phyloP scores from a whole-genome alignment of 2,329 filamentous ascomycete species.

The Calycina herbarum region DNA sequence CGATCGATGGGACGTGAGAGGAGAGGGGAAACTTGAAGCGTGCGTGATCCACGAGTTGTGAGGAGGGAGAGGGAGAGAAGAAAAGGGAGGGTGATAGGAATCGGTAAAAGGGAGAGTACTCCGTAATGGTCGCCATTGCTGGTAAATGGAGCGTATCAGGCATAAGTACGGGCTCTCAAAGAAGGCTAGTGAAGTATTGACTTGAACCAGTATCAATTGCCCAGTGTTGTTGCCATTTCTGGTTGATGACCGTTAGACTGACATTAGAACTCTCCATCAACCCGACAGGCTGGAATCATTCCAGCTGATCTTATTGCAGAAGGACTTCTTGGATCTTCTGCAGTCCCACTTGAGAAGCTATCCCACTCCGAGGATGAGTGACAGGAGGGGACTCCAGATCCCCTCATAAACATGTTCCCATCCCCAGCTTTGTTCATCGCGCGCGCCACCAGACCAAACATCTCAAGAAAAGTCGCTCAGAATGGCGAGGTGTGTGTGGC shows the following conservation, averaged over 20 bases:
- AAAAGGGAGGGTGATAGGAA: background rate
- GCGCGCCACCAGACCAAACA: background rate
- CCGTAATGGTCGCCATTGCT: background rate
- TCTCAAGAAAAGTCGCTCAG: background rate
- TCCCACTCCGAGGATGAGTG: background rate
- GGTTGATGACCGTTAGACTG: background rate
- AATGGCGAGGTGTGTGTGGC: background rate
- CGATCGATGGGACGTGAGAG: background rate
- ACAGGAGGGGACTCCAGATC: background rate
- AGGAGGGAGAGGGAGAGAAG: background rate
- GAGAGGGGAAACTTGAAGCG: background rate
- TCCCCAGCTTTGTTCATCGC: background rate
- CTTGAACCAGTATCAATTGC: background rate
- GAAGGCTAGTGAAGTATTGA: background rate
- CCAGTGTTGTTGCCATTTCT: too few relatives aligned
- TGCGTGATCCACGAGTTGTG: background rate
- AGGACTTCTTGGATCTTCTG: background rate
- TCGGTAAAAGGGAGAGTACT: background rate
- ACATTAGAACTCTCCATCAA: background rate
- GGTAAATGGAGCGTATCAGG: slow-evolving; percentile 1
- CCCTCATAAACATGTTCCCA: background rate
- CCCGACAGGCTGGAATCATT: background rate
- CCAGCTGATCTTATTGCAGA: background rate
- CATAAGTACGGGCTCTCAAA: background rate
- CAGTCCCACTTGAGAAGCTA: background rate